These are phyloP conservation scores for Alternaria sp. DNA, from an alignment of 2,329 filamentous ascomycete genomes.

Conservation along the genomic window DNA sequence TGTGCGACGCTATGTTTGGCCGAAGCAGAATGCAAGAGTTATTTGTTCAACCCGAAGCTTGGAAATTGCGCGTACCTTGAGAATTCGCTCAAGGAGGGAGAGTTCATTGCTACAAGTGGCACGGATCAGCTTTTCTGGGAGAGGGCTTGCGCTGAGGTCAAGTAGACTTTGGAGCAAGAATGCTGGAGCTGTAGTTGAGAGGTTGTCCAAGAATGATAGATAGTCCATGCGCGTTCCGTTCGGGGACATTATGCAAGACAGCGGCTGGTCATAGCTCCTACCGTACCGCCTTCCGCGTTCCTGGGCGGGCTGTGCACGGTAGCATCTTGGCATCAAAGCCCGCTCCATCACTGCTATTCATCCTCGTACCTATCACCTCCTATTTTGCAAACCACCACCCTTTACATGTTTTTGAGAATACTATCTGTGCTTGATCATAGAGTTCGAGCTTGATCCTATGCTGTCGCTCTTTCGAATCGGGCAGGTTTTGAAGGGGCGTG, in stretches of 20 bases:
- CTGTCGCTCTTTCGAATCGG: slow-evolving; percentile 23
- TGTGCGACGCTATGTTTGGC: slow-evolving; percentile 22
- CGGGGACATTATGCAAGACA: neutral
- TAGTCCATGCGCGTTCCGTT: slow-evolving; percentile 2
- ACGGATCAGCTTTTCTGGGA: slow-evolving; percentile 11
- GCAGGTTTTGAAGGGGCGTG: slow-evolving; percentile 23
- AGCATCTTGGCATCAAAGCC: slow-evolving; percentile 9
- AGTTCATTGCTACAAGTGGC: slow-evolving; percentile 5
- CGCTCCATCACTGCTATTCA: neutral
- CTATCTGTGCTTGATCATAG: neutral
- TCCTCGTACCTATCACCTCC: slow-evolving; percentile 4
- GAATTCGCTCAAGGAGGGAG: slow-evolving; percentile 6
- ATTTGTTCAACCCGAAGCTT: slow-evolving; percentile 19
- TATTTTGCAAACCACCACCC: slow-evolving; percentile 1
- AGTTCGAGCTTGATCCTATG: neutral
- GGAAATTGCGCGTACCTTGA: slow-evolving; percentile 7
- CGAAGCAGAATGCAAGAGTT: slow-evolving; percentile 22
- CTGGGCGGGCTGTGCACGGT: neutral
- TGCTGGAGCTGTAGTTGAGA: slow-evolving; percentile 3
- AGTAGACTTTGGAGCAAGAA: slow-evolving; percentile 1
- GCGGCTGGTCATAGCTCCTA: neutral
- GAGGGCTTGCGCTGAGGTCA: neutral
- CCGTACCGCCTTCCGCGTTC: neutral
- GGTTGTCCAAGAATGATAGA: neutral
- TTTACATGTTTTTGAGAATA: neutral